phyloP scores from a whole-genome alignment of 2,329 filamentous ascomycete species.

The Claviceps fusiformis region DNA sequence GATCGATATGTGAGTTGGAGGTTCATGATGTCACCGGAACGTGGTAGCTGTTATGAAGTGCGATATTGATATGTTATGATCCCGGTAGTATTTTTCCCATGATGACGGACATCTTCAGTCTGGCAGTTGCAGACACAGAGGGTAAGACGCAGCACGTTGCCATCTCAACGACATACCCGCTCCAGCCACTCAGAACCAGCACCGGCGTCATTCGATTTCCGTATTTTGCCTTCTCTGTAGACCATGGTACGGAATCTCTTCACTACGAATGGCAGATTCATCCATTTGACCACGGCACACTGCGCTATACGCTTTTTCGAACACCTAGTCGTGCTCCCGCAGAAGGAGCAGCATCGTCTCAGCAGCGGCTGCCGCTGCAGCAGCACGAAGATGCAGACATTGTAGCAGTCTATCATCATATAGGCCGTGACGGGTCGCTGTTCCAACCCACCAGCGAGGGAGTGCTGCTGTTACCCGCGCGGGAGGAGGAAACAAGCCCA shows the following conservation, averaged over 20 bases:
- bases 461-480: neutral
- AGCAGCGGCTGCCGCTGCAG: neutral
- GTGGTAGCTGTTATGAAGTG: too few relatives aligned
- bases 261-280: slow-evolving; percentile 6
- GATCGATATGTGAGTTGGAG: slow-evolving; percentile 1
- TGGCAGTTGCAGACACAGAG: neutral
- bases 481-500: neutral
- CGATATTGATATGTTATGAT: neutral
- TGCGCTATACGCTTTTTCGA: slow-evolving; percentile 3
- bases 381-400: neutral
- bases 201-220: slow-evolving; percentile 1
- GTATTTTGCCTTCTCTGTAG: slow-evolving; percentile 2
- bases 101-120: slow-evolving; percentile 2
- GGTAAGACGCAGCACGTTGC: neutral
- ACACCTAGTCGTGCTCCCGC: neutral
- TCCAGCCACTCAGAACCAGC: neutral
- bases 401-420: slow-evolving; percentile 3
- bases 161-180: neutral
- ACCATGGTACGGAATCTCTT: neutral
- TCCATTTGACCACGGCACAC: slow-evolving; percentile 1
- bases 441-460: slow-evolving; percentile 2
- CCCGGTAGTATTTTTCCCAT: neutral
- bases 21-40: too few relatives aligned
- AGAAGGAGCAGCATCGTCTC: neutral
- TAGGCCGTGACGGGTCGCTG: neutral